Evolutionary conservation across 331 rosid genomes (phyloP), one percentile per base, ranked within the genome.

Genomic region (Stylosanthes scabra): DNA sequence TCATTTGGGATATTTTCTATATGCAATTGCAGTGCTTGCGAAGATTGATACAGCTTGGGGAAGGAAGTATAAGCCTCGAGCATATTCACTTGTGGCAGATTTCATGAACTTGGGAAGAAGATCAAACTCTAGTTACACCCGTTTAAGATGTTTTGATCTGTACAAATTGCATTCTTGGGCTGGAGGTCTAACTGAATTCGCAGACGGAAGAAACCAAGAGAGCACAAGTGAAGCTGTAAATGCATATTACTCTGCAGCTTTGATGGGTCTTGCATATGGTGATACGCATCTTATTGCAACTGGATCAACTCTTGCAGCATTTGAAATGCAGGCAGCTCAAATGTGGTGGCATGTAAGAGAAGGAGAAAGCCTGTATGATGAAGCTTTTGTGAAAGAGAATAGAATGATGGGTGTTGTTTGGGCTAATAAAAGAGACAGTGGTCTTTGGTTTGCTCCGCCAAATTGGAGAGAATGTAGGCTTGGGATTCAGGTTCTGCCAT

Each of bases 121-220:
- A 69, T 42, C 79, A 20, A 66, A 68, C 69, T 86, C 96, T 0
- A 75, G 27, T 9, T 88, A 90, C 57, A 80, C 95, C 0, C 89
- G 92, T 0, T 59, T 92, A 56, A 84, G 97, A 71, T 90, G 96
- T 76, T 92, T 92, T 11, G 96, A 92, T 63, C 77, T 85, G 3
- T 92, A 83, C 54, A 90, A 85, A 65, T 67, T 92, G 59, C 98
- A 92, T 42, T 92, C 95, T 5, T 92, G 98, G 98, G 96, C 98
- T 9, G 84, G 90, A 31, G 96, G 98, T 40, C 71, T 92, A 50
- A 80, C 87, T 13, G 98, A 92, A 64, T 90, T 86, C 31, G 90
- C 84, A 2, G 92, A 90, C 8, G 98, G 98, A 59, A 80, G 98
- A 71, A 90, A 90, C 45, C 96, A 92, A 15, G 96, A 92, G 82